phyloP scores from a whole-genome alignment of 306 rosid genomes.

The apple (Malus domestica) region ASM211411v1 NC_041798.1:4463001-4463500 shows the following conservation, averaged over 20 bases:
- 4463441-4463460: constrained; percentile 81
- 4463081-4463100: constrained; percentile 82
- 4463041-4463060: constrained; percentile 24
- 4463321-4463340: background rate
- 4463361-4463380: constrained; percentile 45
- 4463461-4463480: background rate
- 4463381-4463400: constrained; percentile 79
- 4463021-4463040: background rate
- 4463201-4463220: background rate
- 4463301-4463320: background rate
- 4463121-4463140: constrained; percentile 71
- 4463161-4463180: constrained; percentile 19
- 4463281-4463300: background rate
- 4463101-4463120: constrained; percentile 82
- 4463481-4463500: background rate
- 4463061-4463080: constrained; percentile 75
- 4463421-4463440: constrained; percentile 55
- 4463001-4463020: background rate
- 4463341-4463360: constrained; percentile 16
- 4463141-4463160: constrained; percentile 71
- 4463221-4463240: too few species aligned
- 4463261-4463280: background rate
- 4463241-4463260: too few species aligned
- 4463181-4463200: background rate
- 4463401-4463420: constrained; percentile 60